A percentile compares a stretch with the other conserved stretches of the same genome.
Conservation (phyloP, 352 stramenopile genomes). For the Phytophthora idaei region DNA sequence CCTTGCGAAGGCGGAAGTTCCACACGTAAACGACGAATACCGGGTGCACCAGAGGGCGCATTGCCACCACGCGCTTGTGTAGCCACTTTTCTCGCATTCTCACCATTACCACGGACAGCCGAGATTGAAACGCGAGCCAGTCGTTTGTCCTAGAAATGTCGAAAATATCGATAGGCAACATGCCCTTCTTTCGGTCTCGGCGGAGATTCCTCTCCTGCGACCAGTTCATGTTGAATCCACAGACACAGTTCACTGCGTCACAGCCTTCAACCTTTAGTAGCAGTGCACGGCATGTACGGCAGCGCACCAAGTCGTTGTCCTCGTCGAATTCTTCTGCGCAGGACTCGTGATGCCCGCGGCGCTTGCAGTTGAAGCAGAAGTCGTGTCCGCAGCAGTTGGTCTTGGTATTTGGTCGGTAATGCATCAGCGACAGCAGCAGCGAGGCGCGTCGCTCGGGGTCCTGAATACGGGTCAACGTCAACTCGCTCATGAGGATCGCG, state of each 20-base stretch:
- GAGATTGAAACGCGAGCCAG: conserved; percentile 11
- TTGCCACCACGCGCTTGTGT: not conserved
- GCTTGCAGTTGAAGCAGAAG: conserved; percentile 68
- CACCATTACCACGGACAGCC: not conserved
- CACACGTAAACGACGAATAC: conserved; percentile 15
- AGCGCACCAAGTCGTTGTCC: conserved; percentile 42
- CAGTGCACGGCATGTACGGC: conserved; percentile 45
- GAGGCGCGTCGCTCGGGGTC: conserved; percentile 50
- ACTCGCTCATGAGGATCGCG: conserved; percentile 13
- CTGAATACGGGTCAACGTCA: conserved; percentile 27
- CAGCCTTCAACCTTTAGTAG: conserved; percentile 63
- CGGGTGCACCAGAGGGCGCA: conserved; percentile 2
- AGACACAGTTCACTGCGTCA: conserved; percentile 53
- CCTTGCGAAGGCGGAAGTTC: conserved; percentile 20
- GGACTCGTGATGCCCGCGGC: conserved; percentile 33
- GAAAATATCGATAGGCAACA: conserved; percentile 42
- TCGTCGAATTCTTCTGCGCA: conserved; percentile 33
- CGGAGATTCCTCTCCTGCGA: conserved; percentile 24
- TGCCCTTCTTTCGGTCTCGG: conserved; percentile 12
- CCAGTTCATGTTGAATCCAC: conserved; percentile 53
- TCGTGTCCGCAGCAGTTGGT: conserved; percentile 45
- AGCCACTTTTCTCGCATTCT: conserved; percentile 17
- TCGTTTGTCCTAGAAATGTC: conserved; percentile 17
- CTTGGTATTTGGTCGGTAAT: conserved; percentile 29
- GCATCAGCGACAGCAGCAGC: conserved; percentile 46